Conservation (phyloP, 192 early-diverging fungal species). For the Podochytrium sp. region DNA sequence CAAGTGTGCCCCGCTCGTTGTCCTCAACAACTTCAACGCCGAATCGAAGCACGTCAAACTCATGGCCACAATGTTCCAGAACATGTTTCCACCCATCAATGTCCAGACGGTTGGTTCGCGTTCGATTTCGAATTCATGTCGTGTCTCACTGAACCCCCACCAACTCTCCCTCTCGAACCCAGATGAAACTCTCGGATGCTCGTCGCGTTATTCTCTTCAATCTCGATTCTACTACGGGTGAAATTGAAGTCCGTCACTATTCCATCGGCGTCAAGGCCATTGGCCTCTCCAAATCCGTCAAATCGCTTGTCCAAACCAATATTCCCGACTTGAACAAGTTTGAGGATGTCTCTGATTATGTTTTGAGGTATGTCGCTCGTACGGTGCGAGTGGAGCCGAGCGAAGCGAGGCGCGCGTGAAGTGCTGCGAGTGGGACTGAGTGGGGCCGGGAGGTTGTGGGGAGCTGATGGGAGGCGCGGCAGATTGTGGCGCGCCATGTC, state of each 20-base stretch:
- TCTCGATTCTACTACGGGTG: slow-evolving; percentile 76
- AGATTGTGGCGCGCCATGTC: too few relatives aligned
- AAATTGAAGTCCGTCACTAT: slow-evolving; percentile 95
- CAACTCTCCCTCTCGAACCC: neutral
- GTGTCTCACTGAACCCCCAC: too few relatives aligned
- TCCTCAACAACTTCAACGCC: slow-evolving; percentile 78
- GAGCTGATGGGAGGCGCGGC: too few relatives aligned
- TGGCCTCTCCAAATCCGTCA: slow-evolving; percentile 90
- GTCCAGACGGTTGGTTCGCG: slow-evolving; percentile 69
- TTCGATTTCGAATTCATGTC: too few relatives aligned
- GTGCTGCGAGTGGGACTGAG: too few relatives aligned
- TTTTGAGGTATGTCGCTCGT: slow-evolving; percentile 59
- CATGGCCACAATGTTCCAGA: slow-evolving; percentile 93
- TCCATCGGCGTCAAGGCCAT: slow-evolving; percentile 83
- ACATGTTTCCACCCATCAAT: slow-evolving; percentile 96
- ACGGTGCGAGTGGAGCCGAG: too few relatives aligned
- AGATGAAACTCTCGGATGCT: slow-evolving; percentile 90
- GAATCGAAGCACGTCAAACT: slow-evolving; percentile 82
- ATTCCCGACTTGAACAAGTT: slow-evolving; percentile 79
- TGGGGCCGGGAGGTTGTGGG: too few relatives aligned
- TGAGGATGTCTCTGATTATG: slow-evolving; percentile 92
- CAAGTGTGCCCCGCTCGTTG: slow-evolving; percentile 78
- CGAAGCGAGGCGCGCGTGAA: too few relatives aligned
- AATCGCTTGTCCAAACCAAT: slow-evolving; percentile 75
- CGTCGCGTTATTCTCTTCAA: slow-evolving; percentile 91